Evolutionary conservation across 352 stramenopile genomes (phyloP).

Genomic region (Phytopythium ostracodes): DNA sequence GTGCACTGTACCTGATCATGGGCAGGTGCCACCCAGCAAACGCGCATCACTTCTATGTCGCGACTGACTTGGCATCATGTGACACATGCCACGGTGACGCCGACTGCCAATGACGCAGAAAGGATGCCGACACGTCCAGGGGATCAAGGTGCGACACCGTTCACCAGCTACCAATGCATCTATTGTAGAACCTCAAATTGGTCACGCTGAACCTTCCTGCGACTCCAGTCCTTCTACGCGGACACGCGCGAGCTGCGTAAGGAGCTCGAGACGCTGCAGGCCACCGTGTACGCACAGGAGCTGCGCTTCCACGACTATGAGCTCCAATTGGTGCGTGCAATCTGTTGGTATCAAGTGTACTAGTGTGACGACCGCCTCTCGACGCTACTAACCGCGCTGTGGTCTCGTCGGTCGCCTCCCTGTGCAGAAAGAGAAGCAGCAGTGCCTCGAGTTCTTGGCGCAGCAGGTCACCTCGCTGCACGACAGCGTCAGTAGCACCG

Average conservation of each 20-base stretch:
- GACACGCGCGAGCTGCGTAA: conserved; percentile 46
- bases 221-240: conserved; percentile 45
- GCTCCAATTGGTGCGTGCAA: conserved; percentile 32
- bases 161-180: too few relatives aligned
- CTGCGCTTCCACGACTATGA: conserved; percentile 42
- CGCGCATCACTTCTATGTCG: neutral
- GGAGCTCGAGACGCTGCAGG: conserved; percentile 52
- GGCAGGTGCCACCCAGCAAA: neutral
- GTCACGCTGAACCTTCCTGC: too few relatives aligned
- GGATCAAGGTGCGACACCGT: conserved; percentile 73
- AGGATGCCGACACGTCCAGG: conserved; percentile 67
- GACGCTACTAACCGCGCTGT: neutral
- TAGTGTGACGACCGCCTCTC: too few relatives aligned
- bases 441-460: conserved; percentile 40
- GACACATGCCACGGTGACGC: neutral
- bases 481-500: conserved; percentile 10
- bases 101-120: conserved; percentile 28
- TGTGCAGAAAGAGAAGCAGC: conserved; percentile 50
- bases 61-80: conserved; percentile 1
- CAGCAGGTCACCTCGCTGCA: conserved; percentile 31
- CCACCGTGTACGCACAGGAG: conserved; percentile 62
- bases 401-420: neutral
- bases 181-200: too few relatives aligned
- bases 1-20: neutral
- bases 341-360: too few relatives aligned